Percentiles rank a stretch among this genome's conserved stretches.
phyloP scores from a whole-genome alignment of 805 yeast species.

The Teunomyces tritomae region DNA sequence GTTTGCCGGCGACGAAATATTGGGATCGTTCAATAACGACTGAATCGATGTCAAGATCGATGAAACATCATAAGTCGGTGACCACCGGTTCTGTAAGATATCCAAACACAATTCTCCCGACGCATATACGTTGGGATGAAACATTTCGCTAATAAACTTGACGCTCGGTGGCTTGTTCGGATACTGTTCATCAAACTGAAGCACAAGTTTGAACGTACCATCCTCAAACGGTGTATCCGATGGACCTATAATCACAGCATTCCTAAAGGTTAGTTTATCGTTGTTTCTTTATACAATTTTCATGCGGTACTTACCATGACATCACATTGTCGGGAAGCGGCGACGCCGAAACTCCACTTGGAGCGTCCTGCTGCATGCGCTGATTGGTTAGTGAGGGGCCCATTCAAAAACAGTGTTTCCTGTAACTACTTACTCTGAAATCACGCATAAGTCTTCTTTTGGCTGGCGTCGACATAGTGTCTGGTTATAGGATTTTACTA shows the following conservation, averaged over 20 bases:
- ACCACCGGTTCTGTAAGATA: slow-evolving; percentile 95
- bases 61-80: slow-evolving; percentile 97
- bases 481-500: background rate
- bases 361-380: slow-evolving; percentile 97
- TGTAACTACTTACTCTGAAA: slow-evolving; percentile 63
- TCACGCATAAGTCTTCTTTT: slow-evolving; percentile 98
- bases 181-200: slow-evolving; percentile 94
- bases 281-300: background rate
- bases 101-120: slow-evolving; percentile 94
- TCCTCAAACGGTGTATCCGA: slow-evolving; percentile 97
- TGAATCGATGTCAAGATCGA: slow-evolving; percentile 93
- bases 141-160: slow-evolving; percentile 89
- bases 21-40: slow-evolving; percentile 90
- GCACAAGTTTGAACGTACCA: slow-evolving; percentile 83
- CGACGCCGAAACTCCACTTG: slow-evolving; percentile 96
- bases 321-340: slow-evolving; percentile 96
- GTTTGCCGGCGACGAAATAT: slow-evolving; percentile 94
- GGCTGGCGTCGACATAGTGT: slow-evolving; percentile 92
- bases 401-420: background rate
- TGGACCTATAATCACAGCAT: slow-evolving; percentile 97
- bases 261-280: slow-evolving; percentile 34
- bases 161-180: slow-evolving; percentile 97
- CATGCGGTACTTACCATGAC: slow-evolving; percentile 54
- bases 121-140: slow-evolving; percentile 96
- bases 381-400: slow-evolving; percentile 14